Percentiles rank a stretch among this genome's conserved stretches.
Evolutionary conservation across 2,329 filamentous ascomycete genomes (phyloP).

Genomic region (Alternaria infectoria): DNA sequence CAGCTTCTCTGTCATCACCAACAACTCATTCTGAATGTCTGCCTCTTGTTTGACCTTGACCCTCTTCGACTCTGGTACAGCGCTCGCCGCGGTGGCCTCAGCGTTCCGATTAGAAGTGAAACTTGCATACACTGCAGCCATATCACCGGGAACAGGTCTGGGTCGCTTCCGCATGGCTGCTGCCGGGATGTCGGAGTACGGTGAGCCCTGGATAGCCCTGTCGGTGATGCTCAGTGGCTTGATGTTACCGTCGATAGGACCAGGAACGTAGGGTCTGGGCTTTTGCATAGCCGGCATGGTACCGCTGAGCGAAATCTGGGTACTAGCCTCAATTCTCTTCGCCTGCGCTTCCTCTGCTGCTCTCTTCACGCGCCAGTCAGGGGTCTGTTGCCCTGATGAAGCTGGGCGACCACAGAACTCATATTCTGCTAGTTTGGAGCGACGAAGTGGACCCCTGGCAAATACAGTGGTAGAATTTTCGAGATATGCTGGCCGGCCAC

Average conservation of each 20-base stretch:
- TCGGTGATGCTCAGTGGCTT: not conserved
- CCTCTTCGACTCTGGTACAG: not conserved
- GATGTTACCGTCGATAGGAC: not conserved
- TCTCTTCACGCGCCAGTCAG: not conserved
- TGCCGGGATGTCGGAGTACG: not conserved
- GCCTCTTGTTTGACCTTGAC: not conserved
- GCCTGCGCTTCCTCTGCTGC: not conserved
- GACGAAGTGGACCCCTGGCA: slow-evolving; percentile 15
- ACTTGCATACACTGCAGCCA: not conserved
- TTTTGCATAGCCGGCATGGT: not conserved
- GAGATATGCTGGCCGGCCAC: slow-evolving; percentile 45
- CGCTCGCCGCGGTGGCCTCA: not conserved
- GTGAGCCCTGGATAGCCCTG: not conserved
- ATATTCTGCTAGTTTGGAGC: not conserved
- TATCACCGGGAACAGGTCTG: not conserved
- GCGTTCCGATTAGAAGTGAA: not conserved
- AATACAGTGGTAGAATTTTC: slow-evolving; percentile 16
- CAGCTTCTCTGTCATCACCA: not conserved
- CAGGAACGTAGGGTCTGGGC: not conserved
- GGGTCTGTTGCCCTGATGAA: not conserved
- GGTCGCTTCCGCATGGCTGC: not conserved
- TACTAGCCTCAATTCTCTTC: not conserved
- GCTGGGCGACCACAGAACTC: not conserved
- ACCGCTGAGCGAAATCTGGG: not conserved
- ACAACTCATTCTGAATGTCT: not conserved